Percentiles rank a stretch among this genome's conserved stretches.
Conservation (phyloP, 2,329 filamentous ascomycete genomes). For the Helicocarpus griseus region DNA sequence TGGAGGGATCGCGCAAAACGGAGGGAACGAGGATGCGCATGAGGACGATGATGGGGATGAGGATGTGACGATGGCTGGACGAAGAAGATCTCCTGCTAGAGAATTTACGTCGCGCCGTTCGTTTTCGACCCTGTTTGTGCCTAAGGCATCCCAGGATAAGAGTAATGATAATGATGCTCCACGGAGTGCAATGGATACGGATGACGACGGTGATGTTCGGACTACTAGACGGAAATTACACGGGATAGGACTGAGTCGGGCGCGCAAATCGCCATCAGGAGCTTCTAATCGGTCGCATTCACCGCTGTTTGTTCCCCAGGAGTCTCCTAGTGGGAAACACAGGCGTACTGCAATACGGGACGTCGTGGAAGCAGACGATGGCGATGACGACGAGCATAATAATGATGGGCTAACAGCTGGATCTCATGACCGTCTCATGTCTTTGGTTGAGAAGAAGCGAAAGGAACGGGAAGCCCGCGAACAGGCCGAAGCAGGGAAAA, state of each 20-base stretch:
- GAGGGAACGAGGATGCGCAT: background rate
- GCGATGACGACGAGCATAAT: constrained; percentile 20
- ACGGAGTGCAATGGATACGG: background rate
- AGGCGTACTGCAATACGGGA: background rate
- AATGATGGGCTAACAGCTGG: constrained; percentile 18
- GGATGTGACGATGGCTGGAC: no score
- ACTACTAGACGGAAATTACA: constrained; percentile 19
- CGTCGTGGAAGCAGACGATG: constrained; percentile 1
- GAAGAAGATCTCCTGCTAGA: background rate
- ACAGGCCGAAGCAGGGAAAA: constrained; percentile 39
- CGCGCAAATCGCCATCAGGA: background rate
- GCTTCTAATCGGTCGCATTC: background rate
- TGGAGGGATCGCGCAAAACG: background rate
- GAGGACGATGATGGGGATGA: background rate
- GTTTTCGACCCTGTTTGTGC: background rate
- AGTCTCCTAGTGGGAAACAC: background rate
- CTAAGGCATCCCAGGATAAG: background rate
- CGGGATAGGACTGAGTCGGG: constrained; percentile 2
- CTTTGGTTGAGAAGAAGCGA: constrained; percentile 63
- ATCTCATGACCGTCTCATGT: constrained; percentile 54
- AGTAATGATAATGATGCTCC: background rate
- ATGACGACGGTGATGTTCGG: constrained; percentile 25
- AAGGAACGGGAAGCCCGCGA: constrained; percentile 61
- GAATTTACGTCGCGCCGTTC: background rate
- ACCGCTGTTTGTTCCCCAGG: background rate